Evolutionary conservation across 805 yeast species (phyloP).

Genomic region (Zygosaccharomyces bisporus): DNA sequence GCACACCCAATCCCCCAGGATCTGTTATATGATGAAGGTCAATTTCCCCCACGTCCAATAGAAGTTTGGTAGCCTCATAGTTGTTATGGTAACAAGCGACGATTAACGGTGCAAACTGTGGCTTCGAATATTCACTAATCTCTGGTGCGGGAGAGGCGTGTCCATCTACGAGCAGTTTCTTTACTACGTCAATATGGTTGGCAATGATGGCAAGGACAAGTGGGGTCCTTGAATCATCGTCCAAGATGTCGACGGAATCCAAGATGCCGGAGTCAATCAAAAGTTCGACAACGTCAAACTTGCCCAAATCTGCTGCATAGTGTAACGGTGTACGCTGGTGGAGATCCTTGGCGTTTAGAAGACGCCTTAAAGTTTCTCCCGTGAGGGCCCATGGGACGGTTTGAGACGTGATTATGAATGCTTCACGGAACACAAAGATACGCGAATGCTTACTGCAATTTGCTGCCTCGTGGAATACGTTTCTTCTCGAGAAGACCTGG

Average conservation of each 20-base stretch:
- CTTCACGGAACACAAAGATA: conserved; percentile 28
- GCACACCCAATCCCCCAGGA: conserved; percentile 84
- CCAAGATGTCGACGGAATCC: conserved; percentile 42
- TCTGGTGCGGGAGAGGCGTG: conserved; percentile 47
- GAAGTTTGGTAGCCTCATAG: conserved; percentile 59
- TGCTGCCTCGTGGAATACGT: conserved; percentile 68
- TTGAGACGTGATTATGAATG: conserved; percentile 14
- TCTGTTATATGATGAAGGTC: conserved; percentile 42
- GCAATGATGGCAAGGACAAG: conserved; percentile 72
- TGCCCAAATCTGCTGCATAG: conserved; percentile 68
- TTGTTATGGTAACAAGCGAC: conserved; percentile 87
- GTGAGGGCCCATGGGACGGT: conserved; percentile 14
- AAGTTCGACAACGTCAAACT: conserved; percentile 41
- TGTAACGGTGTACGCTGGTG: conserved; percentile 83
- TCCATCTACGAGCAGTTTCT: conserved; percentile 43
- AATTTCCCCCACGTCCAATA: conserved; percentile 45
- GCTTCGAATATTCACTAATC: conserved; percentile 47
- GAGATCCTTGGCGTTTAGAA: conserved; percentile 49
- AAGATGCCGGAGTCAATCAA: conserved; percentile 36
- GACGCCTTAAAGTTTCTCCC: conserved; percentile 22
- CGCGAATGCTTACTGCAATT: conserved; percentile 29
- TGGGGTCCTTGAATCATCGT: conserved; percentile 78
- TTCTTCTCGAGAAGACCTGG: conserved; percentile 54
- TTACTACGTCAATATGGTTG: conserved; percentile 54
- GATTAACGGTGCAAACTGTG: conserved; percentile 72